Evolutionary conservation across 495 filamentous ascomycete genomes (phyloP), one percentile per base, ranked within the genome.

Genomic region (Podospora pseudoanserina): DNA sequence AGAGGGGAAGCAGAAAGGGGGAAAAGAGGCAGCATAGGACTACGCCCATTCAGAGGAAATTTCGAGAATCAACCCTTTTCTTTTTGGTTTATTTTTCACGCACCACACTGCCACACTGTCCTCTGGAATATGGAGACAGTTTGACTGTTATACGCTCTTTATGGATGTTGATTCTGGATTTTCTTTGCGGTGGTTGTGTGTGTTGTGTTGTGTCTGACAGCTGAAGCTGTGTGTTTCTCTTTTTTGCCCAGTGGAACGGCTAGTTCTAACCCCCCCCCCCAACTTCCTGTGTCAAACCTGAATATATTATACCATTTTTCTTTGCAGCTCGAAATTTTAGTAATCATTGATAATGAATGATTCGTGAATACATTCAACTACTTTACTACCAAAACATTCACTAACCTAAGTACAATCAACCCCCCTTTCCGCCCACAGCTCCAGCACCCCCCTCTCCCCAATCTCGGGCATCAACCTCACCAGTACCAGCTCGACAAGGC

Each of bases 381-480:
- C 6, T 6, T 39, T 5, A 13, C 2, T 49, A 44, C 30, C 4
- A 30, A 18, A 64, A 13, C 19, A 23, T 26, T 28, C 39, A 23
- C n/a, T 23, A 16, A 39, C 4, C 16, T 64, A 54, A 13, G 30
- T 44, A 23, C 16, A 62, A 19, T 39, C 61, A 20, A 56, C 63
- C 60, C 39, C 39, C 39, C 93, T 83, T 74, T 90, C 89, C 71
- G 85, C 89, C 86, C 92, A 86, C 60, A 97, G 76, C 74, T 92
- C 90, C 65, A 79, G 78, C 11, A 92, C 86, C 53, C 89, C 88
- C 73, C 85, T 88, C 70, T 93, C 91, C 34, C 86, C 85, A 71
- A 98, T 72, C 83, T 99, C 95, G 30, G 95, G 95, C 63, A 97
- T 83, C 39, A 97, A 78, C 71, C 89, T 86, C 49, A 90, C 87